Base-by-base conservation (phyloP, 345 rosid genomes). In the Citrus australasica region DNA sequence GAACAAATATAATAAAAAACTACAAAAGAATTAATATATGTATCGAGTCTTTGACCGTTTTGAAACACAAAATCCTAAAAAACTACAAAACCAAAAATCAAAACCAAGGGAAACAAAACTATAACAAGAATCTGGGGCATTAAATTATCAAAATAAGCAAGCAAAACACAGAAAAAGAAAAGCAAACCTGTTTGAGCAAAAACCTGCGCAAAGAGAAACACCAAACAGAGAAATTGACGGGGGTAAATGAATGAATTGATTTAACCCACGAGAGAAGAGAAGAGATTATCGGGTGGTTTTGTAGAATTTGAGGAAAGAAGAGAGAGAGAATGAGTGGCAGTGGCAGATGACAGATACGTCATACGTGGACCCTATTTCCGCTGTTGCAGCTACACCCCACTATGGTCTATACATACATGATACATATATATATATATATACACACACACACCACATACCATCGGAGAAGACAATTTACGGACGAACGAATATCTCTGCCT, bases 101-200 rank as follows among this genome's bases (percentile, higher is more conserved):
- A 42, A 42, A 0, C 51, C 48, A 4, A 24, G 16, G 73, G 22
- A 40, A 69, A 69, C 35, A 32, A 46, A 37, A 46, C 59, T 13
- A 40, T 5, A 16, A 13, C 22, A 19, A 40, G 56, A 71, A 46
- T 53, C 9, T 17, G n/a, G n/a, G 38, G 25, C 38, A 76, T 24
- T 5, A 76, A 51, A 3, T 30, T 24, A 14, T 46, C 51, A 46
- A 46, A 38, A 16, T 22, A 60, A 25, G 27, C 11, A 40, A 40
- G 42, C 3, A 69, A 37, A 70, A 4, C 24, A 30, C 70, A 67
- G 2, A 62, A 24, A 22, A 30, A 6, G 69, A 9, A 67, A 73
- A 78, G 42, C 71, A 51, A 59, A 71, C 75, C 77, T 33, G 53
- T 5, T 33, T 9, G 63, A 40, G 38, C 35, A 64, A 71, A 79